Percentiles rank a stretch among this genome's conserved stretches.
phyloP scores from a whole-genome alignment of 1,284 basidiomycete genomes.

The Austroboletus sp. region DNA sequence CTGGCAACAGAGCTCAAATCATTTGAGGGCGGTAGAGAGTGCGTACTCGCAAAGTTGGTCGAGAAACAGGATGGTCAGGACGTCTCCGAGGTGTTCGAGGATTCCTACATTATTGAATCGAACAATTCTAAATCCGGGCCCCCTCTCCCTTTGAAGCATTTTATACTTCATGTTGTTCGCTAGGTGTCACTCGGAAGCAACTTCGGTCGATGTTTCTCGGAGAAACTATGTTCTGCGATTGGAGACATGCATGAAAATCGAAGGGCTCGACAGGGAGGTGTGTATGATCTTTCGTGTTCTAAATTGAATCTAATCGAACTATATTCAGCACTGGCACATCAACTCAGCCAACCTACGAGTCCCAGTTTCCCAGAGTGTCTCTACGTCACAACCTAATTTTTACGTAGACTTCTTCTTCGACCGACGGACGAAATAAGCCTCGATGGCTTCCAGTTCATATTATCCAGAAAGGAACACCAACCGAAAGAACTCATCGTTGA shows the following conservation, averaged over 20 bases:
- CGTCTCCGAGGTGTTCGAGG: constrained; percentile 17
- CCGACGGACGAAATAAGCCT: constrained; percentile 17
- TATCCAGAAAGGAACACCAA: no score
- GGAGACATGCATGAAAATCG: constrained; percentile 35
- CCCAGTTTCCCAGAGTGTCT: constrained; percentile 9
- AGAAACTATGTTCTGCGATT: constrained; percentile 36
- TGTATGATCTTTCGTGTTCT: constrained; percentile 5
- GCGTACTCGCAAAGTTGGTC: constrained; percentile 23
- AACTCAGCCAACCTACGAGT: no score
- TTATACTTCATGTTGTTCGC: background rate
- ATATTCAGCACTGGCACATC: constrained; percentile 29
- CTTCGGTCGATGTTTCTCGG: constrained; percentile 43
- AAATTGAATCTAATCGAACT: no score
- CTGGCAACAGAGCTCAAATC: constrained; percentile 29
- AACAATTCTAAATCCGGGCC: no score
- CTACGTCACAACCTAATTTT: background rate
- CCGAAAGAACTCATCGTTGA: no score
- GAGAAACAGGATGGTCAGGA: constrained; percentile 17
- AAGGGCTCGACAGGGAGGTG: constrained; percentile 33
- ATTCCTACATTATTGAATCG: constrained; percentile 32
- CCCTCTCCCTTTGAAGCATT: no score
- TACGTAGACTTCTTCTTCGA: constrained; percentile 11
- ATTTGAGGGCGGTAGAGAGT: constrained; percentile 28
- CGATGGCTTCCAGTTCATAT: constrained; percentile 33
- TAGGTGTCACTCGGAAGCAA: constrained; percentile 37